Evolutionary conservation across 371 early-diverging fungal genomes (phyloP), one percentile per base, ranked within the genome.

Genomic region (Phascolomyces articulosus): DNA sequence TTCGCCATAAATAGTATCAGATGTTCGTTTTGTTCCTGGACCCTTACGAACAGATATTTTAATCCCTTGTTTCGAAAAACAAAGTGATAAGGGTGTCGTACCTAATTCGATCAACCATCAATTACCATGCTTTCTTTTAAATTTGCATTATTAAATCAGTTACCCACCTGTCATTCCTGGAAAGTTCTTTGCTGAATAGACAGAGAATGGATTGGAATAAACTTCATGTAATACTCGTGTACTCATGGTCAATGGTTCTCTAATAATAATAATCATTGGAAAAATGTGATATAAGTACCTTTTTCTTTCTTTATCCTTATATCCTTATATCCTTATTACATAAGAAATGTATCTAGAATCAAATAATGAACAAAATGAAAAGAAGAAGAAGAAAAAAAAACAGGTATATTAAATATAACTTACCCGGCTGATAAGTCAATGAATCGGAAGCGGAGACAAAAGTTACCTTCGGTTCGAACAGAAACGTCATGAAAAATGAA

Each of bases 61-160:
- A 53, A 90, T 78, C 9, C 91, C 90, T 71, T 91, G 90, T 28
- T 78, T 78, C 7, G 90, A 87, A 71, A 92, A 91, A 58, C 86
- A 84, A 69, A 81, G 86, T 0, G 91, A 90, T 0, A 92, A 71
- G 8, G 78, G 75, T 9, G 90, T 90, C 3, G 91, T 88, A 49
- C 82, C 86, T 91, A n/a, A n/a, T n/a, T n/a, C n/a, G n/a, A n/a
- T n/a, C n/a, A n/a, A n/a, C n/a, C n/a, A n/a, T n/a, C n/a, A n/a
- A n/a, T n/a, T n/a, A n/a, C n/a, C n/a, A n/a, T n/a, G n/a, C n/a
- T n/a, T n/a, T n/a, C n/a, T n/a, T n/a, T n/a, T n/a, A n/a, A n/a
- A n/a, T n/a, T n/a, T n/a, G n/a, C n/a, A n/a, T n/a, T n/a, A n/a
- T n/a, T n/a, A n/a, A n/a, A n/a, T n/a, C n/a, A n/a, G n/a, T n/a